Evolutionary conservation across 202 grass and related monocot genomes (phyloP).

Genomic region (Schoenoplectus triqueter): DNA sequence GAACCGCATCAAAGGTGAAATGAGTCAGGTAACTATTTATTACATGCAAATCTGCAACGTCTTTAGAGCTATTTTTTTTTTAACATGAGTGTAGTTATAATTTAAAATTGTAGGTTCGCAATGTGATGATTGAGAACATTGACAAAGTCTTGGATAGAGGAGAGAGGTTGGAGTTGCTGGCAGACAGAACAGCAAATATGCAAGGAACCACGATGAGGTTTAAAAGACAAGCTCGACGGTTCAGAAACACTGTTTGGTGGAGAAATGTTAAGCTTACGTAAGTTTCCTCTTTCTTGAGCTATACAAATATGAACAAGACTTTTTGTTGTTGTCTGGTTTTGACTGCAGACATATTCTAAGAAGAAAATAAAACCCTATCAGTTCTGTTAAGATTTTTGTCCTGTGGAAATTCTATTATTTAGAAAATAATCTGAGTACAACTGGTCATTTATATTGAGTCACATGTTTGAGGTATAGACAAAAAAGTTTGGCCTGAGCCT

Average conservation of each 20-base stretch:
- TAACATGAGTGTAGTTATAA: constrained; percentile 25
- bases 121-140: constrained; percentile 99
- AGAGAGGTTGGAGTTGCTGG: constrained; percentile 80
- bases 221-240: constrained; percentile 85
- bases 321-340: background rate
- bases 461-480: background rate
- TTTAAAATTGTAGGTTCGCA: constrained; percentile 63
- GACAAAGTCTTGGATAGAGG: constrained; percentile 98
- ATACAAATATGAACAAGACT: constrained; percentile 16
- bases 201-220: constrained; percentile 93
- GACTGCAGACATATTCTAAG: background rate
- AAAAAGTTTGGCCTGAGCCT: too few relatives aligned
- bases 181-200: constrained; percentile 91
- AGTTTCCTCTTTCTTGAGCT: constrained; percentile 31
- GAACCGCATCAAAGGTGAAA: constrained; percentile 91
- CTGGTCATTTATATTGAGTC: background rate
- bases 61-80: background rate
- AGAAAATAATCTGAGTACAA: constrained; percentile 23
- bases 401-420: background rate
- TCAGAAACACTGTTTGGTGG: constrained; percentile 83
- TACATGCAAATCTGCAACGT: background rate
- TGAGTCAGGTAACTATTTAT: constrained; percentile 66
- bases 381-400: background rate
- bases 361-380: background rate
- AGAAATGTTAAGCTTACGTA: constrained; percentile 95